Base-by-base conservation (phyloP, 2,329 filamentous ascomycete species). In the Metarhizium sp. region DNA sequence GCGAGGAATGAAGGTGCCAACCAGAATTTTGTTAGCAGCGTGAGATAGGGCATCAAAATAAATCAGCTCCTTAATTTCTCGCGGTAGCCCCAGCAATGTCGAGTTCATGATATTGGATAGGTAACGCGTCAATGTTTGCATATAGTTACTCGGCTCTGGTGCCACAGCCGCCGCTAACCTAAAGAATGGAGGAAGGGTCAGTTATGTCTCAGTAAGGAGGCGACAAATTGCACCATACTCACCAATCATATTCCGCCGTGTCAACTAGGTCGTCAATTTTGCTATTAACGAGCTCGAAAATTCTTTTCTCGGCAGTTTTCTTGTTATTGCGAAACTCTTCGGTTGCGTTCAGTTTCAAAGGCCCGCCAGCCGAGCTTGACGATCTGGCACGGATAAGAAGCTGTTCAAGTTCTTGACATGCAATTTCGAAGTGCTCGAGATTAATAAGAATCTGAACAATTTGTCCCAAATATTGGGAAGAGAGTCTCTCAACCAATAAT, bases 371-470 rank as follows among this genome's bases (percentile, higher is more conserved):
- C 1, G 88, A 90, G 13, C 84, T 86, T 6, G 90, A 90, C 7
- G 90, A 92, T 51, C 92, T 84, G 2, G 91, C 91, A 63, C 89
- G 82, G 53, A 92, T 90, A 42, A 99, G 79, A 2, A 96, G 78
- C 56, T 87, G 81, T 73, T 99, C 92, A 0, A 99, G 78, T 65
- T 97, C 91, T 63, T 85, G 82, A 67, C 94, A 97, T 5, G 94
- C 94, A 50, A 83, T 89, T 72, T 97, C 92, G 68, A 99, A 97
- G 70, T 99, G 91, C 68, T 97, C 92, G 18, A 99, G 75, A 66
- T 99, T 99, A 66, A 96, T 99, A 53, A 99, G 78, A 62, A 99
- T 99, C 68, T 99, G 94, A 29, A 99, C 94, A 60, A 99, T 97
- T 69, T 99, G 94, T 2, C 94, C 94, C 2, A 96, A 80, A 67